Percentiles rank a stretch among this genome's conserved stretches.
phyloP scores from a whole-genome alignment of 345 rosid genomes.

The Barbarea vulgaris region DNA sequence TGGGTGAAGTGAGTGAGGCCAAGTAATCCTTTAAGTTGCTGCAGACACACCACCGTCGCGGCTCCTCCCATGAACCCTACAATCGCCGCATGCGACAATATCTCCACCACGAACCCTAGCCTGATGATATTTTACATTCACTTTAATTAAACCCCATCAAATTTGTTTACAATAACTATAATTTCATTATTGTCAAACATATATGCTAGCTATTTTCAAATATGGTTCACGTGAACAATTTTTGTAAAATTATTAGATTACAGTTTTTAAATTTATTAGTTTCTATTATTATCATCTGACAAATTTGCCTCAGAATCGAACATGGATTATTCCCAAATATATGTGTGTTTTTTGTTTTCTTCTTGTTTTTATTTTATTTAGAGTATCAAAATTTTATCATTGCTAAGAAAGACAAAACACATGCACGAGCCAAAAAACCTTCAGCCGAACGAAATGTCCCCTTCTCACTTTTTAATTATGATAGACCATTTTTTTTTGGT shows the following conservation, averaged over 20 bases:
- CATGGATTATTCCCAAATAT: slow-evolving; percentile 6
- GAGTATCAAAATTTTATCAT: not conserved
- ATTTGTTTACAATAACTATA: too few species aligned
- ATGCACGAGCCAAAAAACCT: not conserved
- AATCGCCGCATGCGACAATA: slow-evolving; percentile 88
- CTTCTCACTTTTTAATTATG: slow-evolving; percentile 4
- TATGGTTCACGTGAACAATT: slow-evolving; percentile 11
- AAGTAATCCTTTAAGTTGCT: slow-evolving; percentile 80
- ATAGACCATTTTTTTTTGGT: not conserved
- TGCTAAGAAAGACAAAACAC: not conserved
- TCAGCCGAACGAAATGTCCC: slow-evolving; percentile 6
- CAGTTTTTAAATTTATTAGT: not conserved
- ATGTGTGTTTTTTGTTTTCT: not conserved
- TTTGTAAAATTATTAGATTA: not conserved
- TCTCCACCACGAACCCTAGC: slow-evolving; percentile 91
- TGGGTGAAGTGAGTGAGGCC: slow-evolving; percentile 78
- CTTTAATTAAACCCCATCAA: not conserved
- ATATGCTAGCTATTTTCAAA: too few species aligned
- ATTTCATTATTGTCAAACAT: too few species aligned
- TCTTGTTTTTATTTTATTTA: not conserved
- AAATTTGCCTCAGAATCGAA: slow-evolving; percentile 14
- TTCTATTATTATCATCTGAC: slow-evolving; percentile 7
- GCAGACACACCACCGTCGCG: slow-evolving; percentile 84
- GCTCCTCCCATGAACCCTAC: slow-evolving; percentile 98
- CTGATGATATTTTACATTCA: slow-evolving; percentile 53